Percentiles rank a stretch among this genome's conserved stretches.
Evolutionary conservation across 2,329 filamentous ascomycete species (phyloP).

Genomic region (Amauroascus niger): DNA sequence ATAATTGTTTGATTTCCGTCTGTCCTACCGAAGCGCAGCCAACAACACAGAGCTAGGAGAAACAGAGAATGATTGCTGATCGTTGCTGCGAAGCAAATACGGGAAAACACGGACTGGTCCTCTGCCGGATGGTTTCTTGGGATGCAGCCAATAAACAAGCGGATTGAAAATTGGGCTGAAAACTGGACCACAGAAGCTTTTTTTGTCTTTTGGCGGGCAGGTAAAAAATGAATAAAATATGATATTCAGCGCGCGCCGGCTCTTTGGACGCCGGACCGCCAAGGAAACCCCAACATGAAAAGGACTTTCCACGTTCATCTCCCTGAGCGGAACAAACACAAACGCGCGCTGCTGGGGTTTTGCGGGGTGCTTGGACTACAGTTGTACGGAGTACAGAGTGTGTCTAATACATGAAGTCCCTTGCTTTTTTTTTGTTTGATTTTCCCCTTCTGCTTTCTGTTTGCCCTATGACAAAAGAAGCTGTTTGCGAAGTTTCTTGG

Average conservation of each 20-base stretch:
- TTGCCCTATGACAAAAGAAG: background rate
- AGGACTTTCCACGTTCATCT: background rate
- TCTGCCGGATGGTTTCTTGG: too few species aligned
- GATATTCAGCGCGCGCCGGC: background rate
- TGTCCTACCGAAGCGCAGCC: background rate
- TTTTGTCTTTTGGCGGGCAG: too few species aligned
- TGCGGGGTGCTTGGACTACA: too few species aligned
- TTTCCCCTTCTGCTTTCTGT: too few species aligned
- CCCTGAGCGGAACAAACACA: background rate
- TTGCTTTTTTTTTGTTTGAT: too few species aligned
- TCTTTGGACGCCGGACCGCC: background rate
- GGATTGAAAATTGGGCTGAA: conserved; percentile 1
- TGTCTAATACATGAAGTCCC: too few species aligned
- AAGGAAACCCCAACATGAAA: background rate
- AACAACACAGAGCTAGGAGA: background rate
- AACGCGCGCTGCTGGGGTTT: background rate
- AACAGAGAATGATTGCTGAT: background rate
- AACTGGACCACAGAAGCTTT: background rate
- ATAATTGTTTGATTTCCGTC: background rate
- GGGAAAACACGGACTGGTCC: background rate
- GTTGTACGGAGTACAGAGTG: too few species aligned
- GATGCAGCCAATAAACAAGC: background rate
- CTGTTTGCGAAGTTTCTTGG: background rate
- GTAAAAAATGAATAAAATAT: too few species aligned
- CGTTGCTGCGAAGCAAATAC: background rate